These are phyloP conservation scores for Podila minutissima DNA, from an alignment of 192 early-diverging fungal species.

Conservation along the genomic window DNA sequence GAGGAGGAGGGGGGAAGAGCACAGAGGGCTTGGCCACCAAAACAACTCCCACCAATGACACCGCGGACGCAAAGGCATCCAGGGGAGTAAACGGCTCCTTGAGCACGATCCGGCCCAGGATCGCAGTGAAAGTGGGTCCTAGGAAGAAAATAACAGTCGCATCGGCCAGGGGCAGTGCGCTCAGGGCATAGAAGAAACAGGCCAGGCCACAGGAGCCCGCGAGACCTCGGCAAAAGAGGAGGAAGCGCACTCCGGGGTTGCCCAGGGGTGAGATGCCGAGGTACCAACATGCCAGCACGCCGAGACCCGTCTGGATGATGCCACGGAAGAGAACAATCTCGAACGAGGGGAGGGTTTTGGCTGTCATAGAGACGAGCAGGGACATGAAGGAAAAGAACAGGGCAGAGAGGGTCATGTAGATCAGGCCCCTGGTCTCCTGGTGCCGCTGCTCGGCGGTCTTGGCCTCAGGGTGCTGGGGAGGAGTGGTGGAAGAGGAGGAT, in stretches of 20 bases:
- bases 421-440: slow-evolving; percentile 55
- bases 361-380: slow-evolving; percentile 73
- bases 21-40: slow-evolving; percentile 69
- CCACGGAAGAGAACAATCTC: slow-evolving; percentile 81
- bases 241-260: slow-evolving; percentile 54
- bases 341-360: slow-evolving; percentile 66
- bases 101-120: slow-evolving; percentile 69
- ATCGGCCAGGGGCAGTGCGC: slow-evolving; percentile 75
- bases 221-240: slow-evolving; percentile 70
- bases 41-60: slow-evolving; percentile 71
- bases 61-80: slow-evolving; percentile 61
- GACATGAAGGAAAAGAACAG: slow-evolving; percentile 79
- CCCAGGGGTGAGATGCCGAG: slow-evolving; percentile 67
- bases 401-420: slow-evolving; percentile 75
- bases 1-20: slow-evolving; percentile 40
- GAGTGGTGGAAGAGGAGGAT: too few species aligned
- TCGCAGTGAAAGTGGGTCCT: slow-evolving; percentile 78
- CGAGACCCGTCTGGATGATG: slow-evolving; percentile 69
- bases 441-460: slow-evolving; percentile 15
- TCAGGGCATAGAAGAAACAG: slow-evolving; percentile 76
- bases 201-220: slow-evolving; percentile 74
- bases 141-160: slow-evolving; percentile 84
- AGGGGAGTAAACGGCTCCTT: slow-evolving; percentile 70
- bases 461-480: too few species aligned
- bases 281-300: slow-evolving; percentile 62